Evolutionary conservation across 495 filamentous ascomycete species (phyloP), one percentile per base, ranked within the genome.

Genomic region (Elasticomyces elasticus): DNA sequence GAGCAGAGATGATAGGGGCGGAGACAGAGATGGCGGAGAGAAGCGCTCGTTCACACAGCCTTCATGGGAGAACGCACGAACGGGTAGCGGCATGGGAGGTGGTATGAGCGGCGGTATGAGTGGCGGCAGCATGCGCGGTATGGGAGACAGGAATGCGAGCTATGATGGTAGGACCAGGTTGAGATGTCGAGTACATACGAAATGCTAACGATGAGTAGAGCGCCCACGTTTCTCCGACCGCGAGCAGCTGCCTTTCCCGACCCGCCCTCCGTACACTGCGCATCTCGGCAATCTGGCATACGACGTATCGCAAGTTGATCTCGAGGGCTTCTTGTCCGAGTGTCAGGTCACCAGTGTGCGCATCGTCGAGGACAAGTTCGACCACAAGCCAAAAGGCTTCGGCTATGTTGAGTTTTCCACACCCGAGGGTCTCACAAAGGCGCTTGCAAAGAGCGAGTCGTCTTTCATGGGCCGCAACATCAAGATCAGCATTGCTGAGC

Each of bases 241-340:
- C 58, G 87, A 95, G 61, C 78, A 84, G 60, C 79, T 95, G 51
- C 86, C 88, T 40, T 79, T 97, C 38, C 92, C 92, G 20, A 81
- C 84, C 33, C 87, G 89, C 71, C 91, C 92, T 26, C 92, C 92
- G 0, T 98, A 79, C 72, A 97, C 92, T 41, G 89, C 86, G 43
- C 94, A 98, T 74, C 79, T 98, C 48, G 92, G 94, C 55, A 98
- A 98, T 64, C 80, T 98, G 46, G 88, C 91, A 20, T 98, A 94
- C 66, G 90, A 96, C 67, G 86, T 87, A 22, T 92, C 87, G 10
- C 74, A 76, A 42, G 82, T 76, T 51, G 85, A 90, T 57, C 80
- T 98, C 50, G 79, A 77, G 55, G 85, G 87, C 6, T 92, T 97
- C 62, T 95, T 98, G 66, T 67, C 74, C 26, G 86, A 75, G 28